Evolutionary conservation across 225 moss, liverwort and hornwort species (phyloP).

Genomic region (Rhytidiadelphus loreus): DNA sequence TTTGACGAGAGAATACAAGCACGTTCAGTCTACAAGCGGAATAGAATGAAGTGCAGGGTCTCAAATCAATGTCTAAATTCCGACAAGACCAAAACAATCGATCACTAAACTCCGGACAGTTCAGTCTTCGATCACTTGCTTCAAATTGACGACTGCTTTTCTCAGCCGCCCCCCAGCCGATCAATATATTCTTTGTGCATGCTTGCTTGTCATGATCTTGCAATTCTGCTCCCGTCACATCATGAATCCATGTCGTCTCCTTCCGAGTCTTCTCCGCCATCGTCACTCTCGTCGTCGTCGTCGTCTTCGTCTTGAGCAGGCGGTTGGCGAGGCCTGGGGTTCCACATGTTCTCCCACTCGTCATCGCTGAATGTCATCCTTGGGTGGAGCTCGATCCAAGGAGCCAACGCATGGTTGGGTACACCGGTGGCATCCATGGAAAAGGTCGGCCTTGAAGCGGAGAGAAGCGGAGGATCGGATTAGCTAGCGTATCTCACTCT

Average conservation of each 20-base stretch:
- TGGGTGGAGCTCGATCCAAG: neutral
- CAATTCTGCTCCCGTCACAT: neutral
- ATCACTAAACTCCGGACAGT: neutral
- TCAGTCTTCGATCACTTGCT: neutral
- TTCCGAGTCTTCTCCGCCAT: neutral
- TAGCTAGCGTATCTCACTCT: neutral
- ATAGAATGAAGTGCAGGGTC: neutral
- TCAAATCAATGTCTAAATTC: neutral
- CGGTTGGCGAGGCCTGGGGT: neutral
- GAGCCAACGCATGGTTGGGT: neutral
- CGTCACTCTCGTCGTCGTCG: neutral
- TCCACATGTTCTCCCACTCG: neutral
- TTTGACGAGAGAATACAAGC: neutral
- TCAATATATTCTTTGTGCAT: neutral
- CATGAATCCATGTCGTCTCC: neutral
- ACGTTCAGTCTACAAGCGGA: neutral
- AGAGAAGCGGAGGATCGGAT: neutral
- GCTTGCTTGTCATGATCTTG: neutral
- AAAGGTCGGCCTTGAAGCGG: neutral
- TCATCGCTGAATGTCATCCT: neutral
- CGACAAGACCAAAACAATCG: neutral
- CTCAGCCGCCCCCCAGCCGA: neutral
- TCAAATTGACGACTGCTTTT: neutral
- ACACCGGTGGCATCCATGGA: neutral
- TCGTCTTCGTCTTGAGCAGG: neutral